Conservation (phyloP, 1,284 basidiomycete species). For the Ceratobasidium sp. region DNA sequence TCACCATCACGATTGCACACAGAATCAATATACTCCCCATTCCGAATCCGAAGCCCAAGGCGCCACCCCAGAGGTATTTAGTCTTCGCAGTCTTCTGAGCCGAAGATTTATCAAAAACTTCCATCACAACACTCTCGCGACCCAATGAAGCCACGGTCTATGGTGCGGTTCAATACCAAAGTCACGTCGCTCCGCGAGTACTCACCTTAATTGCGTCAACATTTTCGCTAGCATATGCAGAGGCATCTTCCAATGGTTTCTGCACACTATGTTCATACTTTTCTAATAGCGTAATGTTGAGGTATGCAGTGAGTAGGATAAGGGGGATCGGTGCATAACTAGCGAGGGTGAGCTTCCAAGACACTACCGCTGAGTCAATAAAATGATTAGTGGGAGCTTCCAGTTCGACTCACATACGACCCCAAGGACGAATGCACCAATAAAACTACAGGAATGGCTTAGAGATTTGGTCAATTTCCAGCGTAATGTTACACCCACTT, state of each 20-base stretch:
- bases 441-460: constrained; percentile 47
- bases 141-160: constrained; percentile 52
- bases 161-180: neutral
- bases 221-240: constrained; percentile 51
- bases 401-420: constrained; percentile 51
- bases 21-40: constrained; percentile 51
- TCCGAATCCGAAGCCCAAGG: constrained; percentile 49
- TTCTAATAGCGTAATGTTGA: constrained; percentile 51
- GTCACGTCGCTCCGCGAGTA: neutral
- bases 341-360: constrained; percentile 38
- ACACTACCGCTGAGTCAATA: constrained; percentile 18
- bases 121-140: constrained; percentile 50
- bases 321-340: constrained; percentile 35
- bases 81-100: constrained; percentile 44
- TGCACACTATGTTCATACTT: constrained; percentile 47
- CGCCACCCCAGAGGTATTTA: constrained; percentile 48
- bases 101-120: constrained; percentile 47
- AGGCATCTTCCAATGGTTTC: constrained; percentile 45
- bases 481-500: constrained; percentile 44
- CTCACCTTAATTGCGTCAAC: constrained; percentile 50
- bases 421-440: constrained; percentile 51
- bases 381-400: neutral
- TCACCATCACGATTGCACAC: constrained; percentile 46
- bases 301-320: constrained; percentile 27
- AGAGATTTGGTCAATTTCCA: constrained; percentile 1